Evolutionary conservation across 208 protist species (phyloP).

Genomic region (Polymyxa betae): DNA sequence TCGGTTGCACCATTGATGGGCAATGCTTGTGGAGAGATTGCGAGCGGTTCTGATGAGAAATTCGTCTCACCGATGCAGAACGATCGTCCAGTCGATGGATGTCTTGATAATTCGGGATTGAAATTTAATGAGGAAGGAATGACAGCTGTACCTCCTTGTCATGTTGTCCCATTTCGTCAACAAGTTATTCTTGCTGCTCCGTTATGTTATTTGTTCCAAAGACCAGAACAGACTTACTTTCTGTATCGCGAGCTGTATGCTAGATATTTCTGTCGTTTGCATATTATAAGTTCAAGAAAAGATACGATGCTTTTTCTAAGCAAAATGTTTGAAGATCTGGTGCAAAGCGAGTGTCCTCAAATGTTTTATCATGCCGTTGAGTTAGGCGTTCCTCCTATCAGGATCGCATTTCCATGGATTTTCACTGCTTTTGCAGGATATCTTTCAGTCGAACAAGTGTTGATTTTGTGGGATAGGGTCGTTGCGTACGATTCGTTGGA

Average conservation of each 20-base stretch:
- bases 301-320: slow-evolving; percentile 47
- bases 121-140: background rate
- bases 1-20: background rate
- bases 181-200: slow-evolving; percentile 55
- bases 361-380: slow-evolving; percentile 60
- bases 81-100: background rate
- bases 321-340: slow-evolving; percentile 58
- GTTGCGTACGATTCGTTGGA: slow-evolving; percentile 60
- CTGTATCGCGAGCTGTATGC: slow-evolving; percentile 48
- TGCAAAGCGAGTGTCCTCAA: slow-evolving; percentile 5
- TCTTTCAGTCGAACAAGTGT: slow-evolving; percentile 17
- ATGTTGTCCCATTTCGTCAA: slow-evolving; percentile 58
- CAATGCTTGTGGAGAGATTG: background rate
- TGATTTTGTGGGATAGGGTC: slow-evolving; percentile 52
- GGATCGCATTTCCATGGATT: slow-evolving; percentile 62
- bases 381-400: slow-evolving; percentile 48
- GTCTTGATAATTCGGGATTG: slow-evolving; percentile 9
- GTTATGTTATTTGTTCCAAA: slow-evolving; percentile 55
- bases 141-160: slow-evolving; percentile 46
- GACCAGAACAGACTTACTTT: slow-evolving; percentile 57
- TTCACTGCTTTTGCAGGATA: slow-evolving; percentile 62
- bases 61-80: background rate
- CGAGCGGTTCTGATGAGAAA: background rate
- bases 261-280: slow-evolving; percentile 58
- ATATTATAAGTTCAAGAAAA: slow-evolving; percentile 58